phyloP scores from a whole-genome alignment of 345 rosid species.

The rapeseed (Brassica napus) region DNA sequence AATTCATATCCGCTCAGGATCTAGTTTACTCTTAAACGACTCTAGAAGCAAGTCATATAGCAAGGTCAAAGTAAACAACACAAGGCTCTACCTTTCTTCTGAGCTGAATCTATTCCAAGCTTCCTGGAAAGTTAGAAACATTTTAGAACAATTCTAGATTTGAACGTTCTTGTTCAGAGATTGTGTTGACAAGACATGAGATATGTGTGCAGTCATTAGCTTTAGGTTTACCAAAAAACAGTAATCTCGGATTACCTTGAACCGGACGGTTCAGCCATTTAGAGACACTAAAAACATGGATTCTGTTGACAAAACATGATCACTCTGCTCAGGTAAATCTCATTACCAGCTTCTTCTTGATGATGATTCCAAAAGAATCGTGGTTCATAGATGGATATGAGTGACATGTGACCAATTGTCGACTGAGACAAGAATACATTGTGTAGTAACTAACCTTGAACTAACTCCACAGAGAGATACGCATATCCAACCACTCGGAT shows the following conservation, averaged over 20 bases:
- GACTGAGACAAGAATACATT: neutral
- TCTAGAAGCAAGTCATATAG: neutral
- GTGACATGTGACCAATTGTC: neutral
- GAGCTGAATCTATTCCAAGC: slow-evolving; percentile 94
- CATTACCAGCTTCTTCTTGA: neutral
- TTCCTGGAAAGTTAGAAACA: slow-evolving; percentile 54
- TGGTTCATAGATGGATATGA: neutral
- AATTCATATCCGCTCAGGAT: no score
- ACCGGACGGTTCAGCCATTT: no score
- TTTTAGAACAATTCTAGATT: slow-evolving; percentile 10
- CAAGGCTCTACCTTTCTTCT: slow-evolving; percentile 67
- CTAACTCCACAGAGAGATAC: neutral
- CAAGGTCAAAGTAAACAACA: slow-evolving; percentile 11
- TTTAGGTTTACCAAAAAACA: slow-evolving; percentile 40
- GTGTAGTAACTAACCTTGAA: neutral
- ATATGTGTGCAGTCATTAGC: slow-evolving; percentile 42
- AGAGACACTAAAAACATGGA: neutral
- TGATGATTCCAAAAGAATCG: neutral
- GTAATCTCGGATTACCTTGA: no score
- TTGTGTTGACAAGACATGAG: neutral
- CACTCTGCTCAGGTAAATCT: neutral
- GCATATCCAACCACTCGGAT: neutral
- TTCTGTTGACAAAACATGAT: neutral
- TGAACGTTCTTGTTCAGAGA: slow-evolving; percentile 2
- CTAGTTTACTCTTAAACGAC: neutral